phyloP scores from a whole-genome alignment of 345 rosid genomes.

The Lepidium didymum region DNA sequence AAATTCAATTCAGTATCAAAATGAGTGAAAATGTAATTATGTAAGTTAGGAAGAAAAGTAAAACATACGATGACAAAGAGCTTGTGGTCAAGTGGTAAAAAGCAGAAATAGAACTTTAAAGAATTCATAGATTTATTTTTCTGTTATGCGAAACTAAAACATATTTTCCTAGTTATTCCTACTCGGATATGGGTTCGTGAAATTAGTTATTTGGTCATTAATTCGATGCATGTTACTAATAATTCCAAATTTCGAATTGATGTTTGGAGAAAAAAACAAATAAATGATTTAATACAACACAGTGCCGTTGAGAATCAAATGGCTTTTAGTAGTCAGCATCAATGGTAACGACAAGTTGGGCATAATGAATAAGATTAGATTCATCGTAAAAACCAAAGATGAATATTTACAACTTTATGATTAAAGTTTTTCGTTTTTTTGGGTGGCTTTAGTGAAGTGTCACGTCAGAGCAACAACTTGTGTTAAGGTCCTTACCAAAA shows the following conservation, averaged over 20 bases:
- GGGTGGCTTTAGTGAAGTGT: background rate
- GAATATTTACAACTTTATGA: background rate
- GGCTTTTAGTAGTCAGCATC: slow-evolving; percentile 17
- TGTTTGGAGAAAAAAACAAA: background rate
- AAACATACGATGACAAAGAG: no score
- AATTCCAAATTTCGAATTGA: background rate
- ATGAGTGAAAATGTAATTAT: no score
- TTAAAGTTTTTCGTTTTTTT: background rate
- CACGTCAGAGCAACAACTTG: slow-evolving; percentile 20
- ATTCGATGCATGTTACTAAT: background rate
- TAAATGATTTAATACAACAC: background rate
- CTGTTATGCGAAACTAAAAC: no score
- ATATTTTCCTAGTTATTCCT: no score
- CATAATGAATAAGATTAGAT: background rate
- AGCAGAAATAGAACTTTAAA: no score
- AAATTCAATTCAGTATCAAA: no score
- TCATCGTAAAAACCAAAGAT: slow-evolving; percentile 9
- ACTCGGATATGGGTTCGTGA: no score
- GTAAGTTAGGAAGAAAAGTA: background rate
- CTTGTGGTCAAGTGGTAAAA: no score
- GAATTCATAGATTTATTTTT: no score
- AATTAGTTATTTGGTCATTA: background rate
- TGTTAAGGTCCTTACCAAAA: background rate
- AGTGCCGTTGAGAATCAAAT: slow-evolving; percentile 22
- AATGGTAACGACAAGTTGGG: slow-evolving; percentile 10